phyloP scores from a whole-genome alignment of 2,329 filamentous ascomycete species.

The Claviceps cyperi region DNA sequence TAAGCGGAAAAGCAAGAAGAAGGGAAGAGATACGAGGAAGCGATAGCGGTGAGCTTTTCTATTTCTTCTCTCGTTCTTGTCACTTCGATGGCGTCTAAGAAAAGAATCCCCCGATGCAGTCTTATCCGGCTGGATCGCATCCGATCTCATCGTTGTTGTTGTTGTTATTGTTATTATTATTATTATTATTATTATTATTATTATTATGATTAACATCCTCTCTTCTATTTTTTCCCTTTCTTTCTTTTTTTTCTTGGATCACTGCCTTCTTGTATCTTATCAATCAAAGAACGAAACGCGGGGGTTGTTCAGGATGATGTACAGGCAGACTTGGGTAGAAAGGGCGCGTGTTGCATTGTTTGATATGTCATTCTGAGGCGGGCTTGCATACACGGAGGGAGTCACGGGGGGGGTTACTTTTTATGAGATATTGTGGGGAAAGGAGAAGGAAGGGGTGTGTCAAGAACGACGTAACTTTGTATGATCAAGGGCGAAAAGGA shows the following conservation, averaged over 20 bases:
- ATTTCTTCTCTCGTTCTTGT: no score
- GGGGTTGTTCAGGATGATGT: background rate
- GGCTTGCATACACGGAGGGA: background rate
- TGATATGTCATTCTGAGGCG: background rate
- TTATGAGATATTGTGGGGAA: background rate
- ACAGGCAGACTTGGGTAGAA: background rate
- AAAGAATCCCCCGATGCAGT: background rate
- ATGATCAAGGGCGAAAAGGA: no score
- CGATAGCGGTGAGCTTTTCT: constrained; percentile 22
- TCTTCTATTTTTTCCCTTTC: background rate
- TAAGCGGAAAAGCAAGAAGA: constrained; percentile 47
- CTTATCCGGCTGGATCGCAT: background rate
- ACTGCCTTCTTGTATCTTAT: background rate
- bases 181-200: background rate
- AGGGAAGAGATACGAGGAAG: constrained; percentile 43
- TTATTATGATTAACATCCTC: no score
- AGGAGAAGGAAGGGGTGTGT: no score
- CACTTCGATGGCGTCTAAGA: no score
- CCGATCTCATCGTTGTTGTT: background rate
- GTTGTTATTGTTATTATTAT: background rate
- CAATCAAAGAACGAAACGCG: background rate
- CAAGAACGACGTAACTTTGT: no score
- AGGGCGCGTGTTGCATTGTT: background rate
- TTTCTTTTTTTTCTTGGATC: constrained; percentile 1
- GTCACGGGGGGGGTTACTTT: background rate